A percentile compares a stretch with the other conserved stretches of the same genome.
Evolutionary conservation across 2,329 filamentous ascomycete genomes (phyloP).

Genomic region (Beauveria sp.): DNA sequence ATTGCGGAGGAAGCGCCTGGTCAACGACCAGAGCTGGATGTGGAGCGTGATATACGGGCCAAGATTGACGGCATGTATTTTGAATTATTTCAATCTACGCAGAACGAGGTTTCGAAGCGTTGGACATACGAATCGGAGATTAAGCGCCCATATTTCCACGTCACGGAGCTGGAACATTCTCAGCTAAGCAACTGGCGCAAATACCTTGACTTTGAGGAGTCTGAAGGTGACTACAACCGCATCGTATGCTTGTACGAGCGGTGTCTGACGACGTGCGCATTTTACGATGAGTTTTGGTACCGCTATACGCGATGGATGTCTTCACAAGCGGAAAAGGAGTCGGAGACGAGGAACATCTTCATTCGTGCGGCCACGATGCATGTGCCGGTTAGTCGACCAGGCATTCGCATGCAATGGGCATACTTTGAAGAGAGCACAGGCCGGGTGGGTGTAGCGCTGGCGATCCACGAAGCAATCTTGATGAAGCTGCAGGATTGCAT

Average conservation of each 20-base stretch:
- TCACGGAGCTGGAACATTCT: conserved; percentile 79
- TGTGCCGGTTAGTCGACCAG: conserved; percentile 77
- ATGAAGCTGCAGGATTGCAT: conserved; percentile 70
- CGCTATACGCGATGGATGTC: conserved; percentile 95
- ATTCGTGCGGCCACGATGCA: conserved; percentile 77
- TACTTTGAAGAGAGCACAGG: conserved; percentile 87
- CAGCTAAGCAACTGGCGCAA: conserved; percentile 90
- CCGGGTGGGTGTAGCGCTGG: conserved; percentile 68
- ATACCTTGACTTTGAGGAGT: conserved; percentile 93
- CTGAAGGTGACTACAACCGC: conserved; percentile 67
- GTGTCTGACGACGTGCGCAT: conserved; percentile 83
- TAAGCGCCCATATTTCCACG: conserved; percentile 94
- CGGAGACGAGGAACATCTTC: conserved; percentile 89
- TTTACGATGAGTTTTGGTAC: conserved; percentile 97
- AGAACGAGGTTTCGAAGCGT: conserved; percentile 81
- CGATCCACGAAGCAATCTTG: conserved; percentile 77
- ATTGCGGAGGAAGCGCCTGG: conserved; percentile 56
- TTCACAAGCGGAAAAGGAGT: conserved; percentile 69
- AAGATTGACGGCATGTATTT: conserved; percentile 77
- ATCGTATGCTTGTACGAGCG: conserved; percentile 85
- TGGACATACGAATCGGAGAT: conserved; percentile 95
- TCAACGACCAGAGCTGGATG: conserved; percentile 63
- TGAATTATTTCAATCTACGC: conserved; percentile 71
- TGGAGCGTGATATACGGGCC: conserved; percentile 73
- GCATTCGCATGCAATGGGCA: conserved; percentile 81